Conservation (phyloP, 805 yeast species). For the Candida caryicola region DNA sequence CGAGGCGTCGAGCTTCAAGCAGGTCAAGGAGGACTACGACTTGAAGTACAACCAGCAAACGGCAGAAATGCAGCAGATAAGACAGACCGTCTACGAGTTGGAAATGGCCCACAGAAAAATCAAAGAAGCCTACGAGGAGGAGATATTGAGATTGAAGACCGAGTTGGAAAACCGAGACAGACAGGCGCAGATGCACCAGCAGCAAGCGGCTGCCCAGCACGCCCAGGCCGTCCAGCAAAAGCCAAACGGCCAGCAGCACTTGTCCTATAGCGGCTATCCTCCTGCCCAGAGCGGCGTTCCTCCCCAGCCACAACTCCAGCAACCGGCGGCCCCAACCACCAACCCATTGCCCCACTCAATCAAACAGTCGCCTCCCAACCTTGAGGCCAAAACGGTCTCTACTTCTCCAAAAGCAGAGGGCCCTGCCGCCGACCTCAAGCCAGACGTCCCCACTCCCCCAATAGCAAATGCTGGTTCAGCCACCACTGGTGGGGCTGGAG, state of each 20-base stretch:
- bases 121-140: slow-evolving; percentile 95
- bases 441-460: background rate
- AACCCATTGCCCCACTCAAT: slow-evolving; percentile 12
- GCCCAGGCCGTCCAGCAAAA: slow-evolving; percentile 28
- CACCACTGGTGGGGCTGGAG: slow-evolving; percentile 11
- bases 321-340: slow-evolving; percentile 3
- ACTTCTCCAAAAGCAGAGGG: slow-evolving; percentile 12
- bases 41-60: slow-evolving; percentile 87
- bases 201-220: slow-evolving; percentile 41
- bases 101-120: slow-evolving; percentile 92
- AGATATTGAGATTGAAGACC: slow-evolving; percentile 77
- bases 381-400: slow-evolving; percentile 12
- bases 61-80: slow-evolving; percentile 87
- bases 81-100: slow-evolving; percentile 90
- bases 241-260: slow-evolving; percentile 13
- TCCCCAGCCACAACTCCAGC: slow-evolving; percentile 11
- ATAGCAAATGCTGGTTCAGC: slow-evolving; percentile 12
- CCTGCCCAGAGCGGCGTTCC: slow-evolving; percentile 10
- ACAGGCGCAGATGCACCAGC: slow-evolving; percentile 37
- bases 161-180: slow-evolving; percentile 83
- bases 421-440: slow-evolving; percentile 5
- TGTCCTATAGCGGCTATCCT: slow-evolving; percentile 14
- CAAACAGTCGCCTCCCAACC: slow-evolving; percentile 18
- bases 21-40: slow-evolving; percentile 92
- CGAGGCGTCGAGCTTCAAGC: slow-evolving; percentile 81